Evolutionary conservation across 192 early-diverging fungal species (phyloP).

Genomic region (Entomortierella parvispora): DNA sequence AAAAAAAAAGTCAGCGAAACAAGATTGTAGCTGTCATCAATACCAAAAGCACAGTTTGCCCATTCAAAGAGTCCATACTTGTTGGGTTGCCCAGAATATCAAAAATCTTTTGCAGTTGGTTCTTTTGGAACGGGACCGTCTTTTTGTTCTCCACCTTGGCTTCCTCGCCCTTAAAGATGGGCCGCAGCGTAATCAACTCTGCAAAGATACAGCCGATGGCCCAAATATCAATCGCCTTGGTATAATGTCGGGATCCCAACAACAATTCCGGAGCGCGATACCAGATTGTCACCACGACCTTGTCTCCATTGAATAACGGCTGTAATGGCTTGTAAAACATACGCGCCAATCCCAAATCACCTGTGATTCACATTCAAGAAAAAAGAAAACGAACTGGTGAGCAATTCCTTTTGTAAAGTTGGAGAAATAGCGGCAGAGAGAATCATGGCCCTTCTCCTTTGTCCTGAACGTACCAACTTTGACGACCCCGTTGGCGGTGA

Average conservation of each 20-base stretch:
- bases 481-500: constrained; percentile 88
- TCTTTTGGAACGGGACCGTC: constrained; percentile 83
- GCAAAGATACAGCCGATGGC: constrained; percentile 96
- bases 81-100: constrained; percentile 91
- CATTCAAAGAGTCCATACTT: constrained; percentile 32
- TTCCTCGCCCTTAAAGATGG: constrained; percentile 93
- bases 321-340: constrained; percentile 77
- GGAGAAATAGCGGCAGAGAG: too few relatives aligned
- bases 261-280: constrained; percentile 95
- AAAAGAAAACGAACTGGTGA: neutral
- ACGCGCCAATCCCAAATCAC: constrained; percentile 93
- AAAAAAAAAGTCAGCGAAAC: constrained; percentile 45
- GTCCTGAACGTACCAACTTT: constrained; percentile 75
- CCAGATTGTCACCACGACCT: constrained; percentile 96
- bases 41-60: neutral
- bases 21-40: neutral
- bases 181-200: constrained; percentile 83
- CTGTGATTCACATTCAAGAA: constrained; percentile 42
- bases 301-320: constrained; percentile 85
- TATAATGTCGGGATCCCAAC: constrained; percentile 89
- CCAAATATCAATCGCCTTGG: constrained; percentile 80
- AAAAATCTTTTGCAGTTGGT: constrained; percentile 88
- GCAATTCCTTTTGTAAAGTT: too few relatives aligned
- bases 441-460: neutral
- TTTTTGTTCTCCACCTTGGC: constrained; percentile 86